These are phyloP conservation scores for Actinidia chinensis DNA, from an alignment of 179 eudicot genomes.

Conservation along the genomic window DNA sequence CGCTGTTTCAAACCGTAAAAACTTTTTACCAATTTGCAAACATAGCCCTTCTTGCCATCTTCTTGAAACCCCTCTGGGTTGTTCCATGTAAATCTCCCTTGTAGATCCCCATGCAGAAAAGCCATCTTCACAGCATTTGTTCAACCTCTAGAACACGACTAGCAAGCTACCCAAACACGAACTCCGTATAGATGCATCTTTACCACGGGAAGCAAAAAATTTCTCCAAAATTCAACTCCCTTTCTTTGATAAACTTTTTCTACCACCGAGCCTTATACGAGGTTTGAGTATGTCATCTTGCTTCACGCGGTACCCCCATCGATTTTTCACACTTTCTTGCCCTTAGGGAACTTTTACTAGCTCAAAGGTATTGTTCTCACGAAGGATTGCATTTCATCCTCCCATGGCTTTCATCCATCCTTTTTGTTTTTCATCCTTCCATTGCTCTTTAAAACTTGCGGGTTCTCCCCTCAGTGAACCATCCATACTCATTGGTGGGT, in stretches of 20 bases:
- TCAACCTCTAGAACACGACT: constrained; percentile 14
- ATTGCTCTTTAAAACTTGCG: constrained; percentile 15
- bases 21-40: constrained; percentile 8
- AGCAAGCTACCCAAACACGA: background rate
- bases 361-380: constrained; percentile 19
- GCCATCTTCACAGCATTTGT: background rate
- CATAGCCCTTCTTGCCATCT: constrained; percentile 1
- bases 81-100: constrained; percentile 14
- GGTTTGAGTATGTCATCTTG: constrained; percentile 4
- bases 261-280: constrained; percentile 16
- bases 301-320: background rate
- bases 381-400: constrained; percentile 23
- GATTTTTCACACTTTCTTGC: background rate
- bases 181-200: too few species aligned
- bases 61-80: constrained; percentile 15
- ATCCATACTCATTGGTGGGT: constrained; percentile 16
- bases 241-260: constrained; percentile 13
- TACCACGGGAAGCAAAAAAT: background rate
- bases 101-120: too few species aligned
- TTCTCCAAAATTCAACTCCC: constrained; percentile 15
- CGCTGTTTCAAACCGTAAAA: constrained; percentile 9
- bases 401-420: constrained; percentile 19
- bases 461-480: constrained; percentile 24
- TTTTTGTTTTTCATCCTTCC: constrained; percentile 14
- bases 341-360: constrained; percentile 25